phyloP scores from a whole-genome alignment of 2,329 filamentous ascomycete genomes.

The Sporothrix inflata region DNA sequence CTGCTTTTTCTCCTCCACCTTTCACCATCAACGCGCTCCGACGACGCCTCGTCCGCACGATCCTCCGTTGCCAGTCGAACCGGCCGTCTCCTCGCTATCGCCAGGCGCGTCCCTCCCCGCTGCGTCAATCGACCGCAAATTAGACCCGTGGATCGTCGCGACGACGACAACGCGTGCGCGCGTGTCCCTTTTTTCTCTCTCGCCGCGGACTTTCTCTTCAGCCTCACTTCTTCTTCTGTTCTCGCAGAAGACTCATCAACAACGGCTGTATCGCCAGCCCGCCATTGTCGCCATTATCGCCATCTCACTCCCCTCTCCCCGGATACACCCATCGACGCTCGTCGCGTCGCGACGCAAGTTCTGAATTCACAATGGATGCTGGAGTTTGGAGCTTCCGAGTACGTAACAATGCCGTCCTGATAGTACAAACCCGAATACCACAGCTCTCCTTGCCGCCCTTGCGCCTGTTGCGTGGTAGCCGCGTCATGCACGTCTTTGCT shows the following conservation, averaged over 20 bases:
- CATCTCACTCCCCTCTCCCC: background rate
- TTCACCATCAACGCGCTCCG: background rate
- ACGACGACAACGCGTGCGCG: slow-evolving; percentile 13
- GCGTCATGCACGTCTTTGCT: slow-evolving; percentile 13
- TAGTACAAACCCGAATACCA: background rate
- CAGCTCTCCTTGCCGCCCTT: background rate
- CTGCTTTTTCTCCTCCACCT: background rate
- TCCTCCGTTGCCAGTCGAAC: background rate
- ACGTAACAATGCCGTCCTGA: background rate
- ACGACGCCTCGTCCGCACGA: background rate
- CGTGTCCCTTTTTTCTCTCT: background rate
- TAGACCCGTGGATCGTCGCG: slow-evolving; percentile 10
- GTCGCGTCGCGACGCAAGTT: slow-evolving; percentile 25
- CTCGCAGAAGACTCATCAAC: background rate
- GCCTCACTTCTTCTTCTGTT: background rate
- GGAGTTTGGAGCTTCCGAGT: slow-evolving; percentile 27
- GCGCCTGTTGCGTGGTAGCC: background rate
- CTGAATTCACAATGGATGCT: slow-evolving; percentile 30
- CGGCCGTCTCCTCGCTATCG: background rate
- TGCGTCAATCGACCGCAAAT: slow-evolving; percentile 10
- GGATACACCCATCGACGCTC: slow-evolving; percentile 6
- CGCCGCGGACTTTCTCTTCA: background rate
- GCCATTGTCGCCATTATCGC: background rate
- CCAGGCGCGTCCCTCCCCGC: slow-evolving; percentile 18
- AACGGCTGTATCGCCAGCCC: background rate